Base-by-base conservation (phyloP, 345 rosid species). In the Noccaea bulbosa region DNA sequence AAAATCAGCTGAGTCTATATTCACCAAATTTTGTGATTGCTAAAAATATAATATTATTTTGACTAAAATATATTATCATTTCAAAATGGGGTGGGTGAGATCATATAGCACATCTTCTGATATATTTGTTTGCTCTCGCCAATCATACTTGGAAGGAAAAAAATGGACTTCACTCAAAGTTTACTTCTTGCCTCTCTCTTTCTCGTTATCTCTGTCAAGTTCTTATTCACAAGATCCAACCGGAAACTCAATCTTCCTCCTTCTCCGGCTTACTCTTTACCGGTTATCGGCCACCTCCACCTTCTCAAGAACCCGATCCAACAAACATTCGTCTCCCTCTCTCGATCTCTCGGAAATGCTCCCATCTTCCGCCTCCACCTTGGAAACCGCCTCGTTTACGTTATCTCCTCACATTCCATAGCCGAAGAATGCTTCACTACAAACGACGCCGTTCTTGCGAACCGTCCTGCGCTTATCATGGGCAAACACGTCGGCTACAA, bases 381-480 rank as follows among this genome's bases (percentile, higher is more conserved):
- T 3, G 89, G 87, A 12, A 62, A 75, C 55, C 85, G 78, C 9
- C 81, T 53, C 0, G 78, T 84, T 7, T 67, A 77, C 39, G 30
- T 87, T 27, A 77, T 85, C 16, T 81, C 85, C 5, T 85, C 89
- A 0, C 11, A 40, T 0, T 7, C 74, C 1, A 11, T 53, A 0
- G 86, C 68, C 1, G 81, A 81, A 69, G 87, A 85, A 75, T 87
- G 92, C 53, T 85, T 87, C 74, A 80, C 81, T 39, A 81, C 27
- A 16, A 81, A 85, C 62, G 92, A 83, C 62, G 11, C 81, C 30
- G 69, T 79, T 51, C 77, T 87, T 1, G 89, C 88, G 2, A 83
- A 82, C 76, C 88, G 92, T 14, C 84, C 86, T 2, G 37, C 40
- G 14, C n/a, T 74, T 17, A 44, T 81, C 7, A 9, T 67, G 0